phyloP scores from a whole-genome alignment of 306 rosid species.

The Lathyrus sativus region DNA sequence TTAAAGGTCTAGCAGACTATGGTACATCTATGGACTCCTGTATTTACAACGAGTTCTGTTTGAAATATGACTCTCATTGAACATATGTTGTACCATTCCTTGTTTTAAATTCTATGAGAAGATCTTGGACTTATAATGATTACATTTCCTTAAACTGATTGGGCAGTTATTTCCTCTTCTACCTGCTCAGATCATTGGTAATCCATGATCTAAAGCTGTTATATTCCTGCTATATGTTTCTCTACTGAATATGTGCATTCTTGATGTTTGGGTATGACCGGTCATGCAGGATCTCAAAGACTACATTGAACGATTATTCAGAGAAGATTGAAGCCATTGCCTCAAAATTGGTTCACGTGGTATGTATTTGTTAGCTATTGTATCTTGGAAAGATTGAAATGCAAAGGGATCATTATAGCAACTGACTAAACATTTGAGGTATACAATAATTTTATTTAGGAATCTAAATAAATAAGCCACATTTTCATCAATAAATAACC shows the following conservation, averaged over 20 bases:
- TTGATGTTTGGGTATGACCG: constrained; percentile 24
- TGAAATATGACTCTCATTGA: constrained; percentile 12
- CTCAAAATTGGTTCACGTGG: constrained; percentile 57
- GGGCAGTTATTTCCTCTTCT: constrained; percentile 13
- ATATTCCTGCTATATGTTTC: constrained; percentile 30
- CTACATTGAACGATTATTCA: constrained; percentile 67
- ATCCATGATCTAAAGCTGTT: constrained; percentile 15
- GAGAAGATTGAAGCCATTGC: constrained; percentile 87
- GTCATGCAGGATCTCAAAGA: constrained; percentile 75
- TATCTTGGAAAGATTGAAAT: constrained; percentile 28
- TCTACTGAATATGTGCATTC: constrained; percentile 26
- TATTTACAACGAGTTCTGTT: constrained; percentile 8
- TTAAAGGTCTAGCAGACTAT: constrained; percentile 11
- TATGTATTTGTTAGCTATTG: constrained; percentile 40
- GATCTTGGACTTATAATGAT: constrained; percentile 1
- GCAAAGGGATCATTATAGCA: constrained; percentile 1
- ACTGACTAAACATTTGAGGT: constrained; percentile 18
- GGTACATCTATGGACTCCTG: constrained; percentile 1
- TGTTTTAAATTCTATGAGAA: neutral
- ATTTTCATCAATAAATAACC: too few relatives aligned
- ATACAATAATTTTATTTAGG: too few relatives aligned
- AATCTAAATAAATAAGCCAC: too few relatives aligned
- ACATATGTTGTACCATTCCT: neutral
- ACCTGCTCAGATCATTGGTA: constrained; percentile 18
- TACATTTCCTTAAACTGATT: constrained; percentile 1